Percentiles rank a stretch among this genome's conserved stretches.
Evolutionary conservation across 2,329 filamentous ascomycete species (phyloP).

Genomic region (Penicillium sclerotigenum): DNA sequence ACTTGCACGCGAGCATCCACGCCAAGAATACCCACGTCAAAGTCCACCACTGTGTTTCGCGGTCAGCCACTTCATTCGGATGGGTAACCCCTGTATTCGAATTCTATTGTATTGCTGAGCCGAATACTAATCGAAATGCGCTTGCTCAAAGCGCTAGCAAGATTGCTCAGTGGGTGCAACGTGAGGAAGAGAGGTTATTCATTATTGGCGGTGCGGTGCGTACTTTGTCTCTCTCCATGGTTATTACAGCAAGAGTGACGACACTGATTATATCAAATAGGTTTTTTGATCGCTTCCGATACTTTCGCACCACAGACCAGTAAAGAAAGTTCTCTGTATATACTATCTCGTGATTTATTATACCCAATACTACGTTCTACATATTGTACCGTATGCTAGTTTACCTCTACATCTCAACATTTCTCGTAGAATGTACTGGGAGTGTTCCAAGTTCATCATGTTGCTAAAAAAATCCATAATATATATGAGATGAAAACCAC

Average conservation of each 20-base stretch:
- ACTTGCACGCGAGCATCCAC: conserved; percentile 81
- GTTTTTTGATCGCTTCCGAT: conserved; percentile 20
- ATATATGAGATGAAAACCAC: neutral
- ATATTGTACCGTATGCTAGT: neutral
- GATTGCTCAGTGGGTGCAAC: conserved; percentile 85
- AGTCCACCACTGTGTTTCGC: conserved; percentile 73
- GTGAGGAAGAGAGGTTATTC: conserved; percentile 90
- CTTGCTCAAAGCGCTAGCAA: conserved; percentile 84
- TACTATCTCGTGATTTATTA: conserved; percentile 3
- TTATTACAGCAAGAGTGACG: neutral
- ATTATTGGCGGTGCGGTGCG: conserved; percentile 93
- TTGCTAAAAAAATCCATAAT: neutral
- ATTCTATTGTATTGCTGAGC: conserved; percentile 89
- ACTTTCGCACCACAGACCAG: neutral
- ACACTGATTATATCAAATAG: conserved; percentile 11
- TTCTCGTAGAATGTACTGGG: neutral
- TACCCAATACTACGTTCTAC: neutral
- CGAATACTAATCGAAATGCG: conserved; percentile 58
- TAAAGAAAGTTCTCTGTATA: neutral
- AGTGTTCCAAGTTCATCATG: neutral
- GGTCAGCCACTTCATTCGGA: conserved; percentile 75
- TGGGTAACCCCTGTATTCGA: conserved; percentile 93
- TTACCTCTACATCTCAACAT: neutral
- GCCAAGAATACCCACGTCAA: conserved; percentile 79
- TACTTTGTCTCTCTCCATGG: neutral